These are phyloP conservation scores for Botryotinia globosa DNA, from an alignment of 2,329 filamentous ascomycete species.

Conservation along the genomic window DNA sequence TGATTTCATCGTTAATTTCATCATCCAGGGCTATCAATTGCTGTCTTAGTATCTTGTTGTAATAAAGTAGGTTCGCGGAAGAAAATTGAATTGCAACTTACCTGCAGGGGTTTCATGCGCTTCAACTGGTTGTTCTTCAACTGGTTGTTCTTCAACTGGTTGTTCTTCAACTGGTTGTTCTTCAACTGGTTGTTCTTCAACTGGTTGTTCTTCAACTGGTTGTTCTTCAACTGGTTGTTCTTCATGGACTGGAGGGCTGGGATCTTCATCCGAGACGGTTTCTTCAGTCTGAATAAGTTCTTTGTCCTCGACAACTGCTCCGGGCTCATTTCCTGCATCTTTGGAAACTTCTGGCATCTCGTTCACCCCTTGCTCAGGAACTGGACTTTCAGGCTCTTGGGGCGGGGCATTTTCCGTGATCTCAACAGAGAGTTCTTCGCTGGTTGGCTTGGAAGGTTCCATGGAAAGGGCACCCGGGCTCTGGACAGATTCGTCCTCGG, in stretches of 20 bases:
- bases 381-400: not conserved
- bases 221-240: not conserved
- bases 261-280: not conserved
- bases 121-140: not conserved
- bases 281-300: not conserved
- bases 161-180: too few species aligned
- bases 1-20: not conserved
- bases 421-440: not conserved
- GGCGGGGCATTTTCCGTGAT: not conserved
- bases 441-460: not conserved
- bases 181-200: too few species aligned
- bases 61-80: not conserved
- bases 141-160: too few species aligned
- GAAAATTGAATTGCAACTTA: not conserved
- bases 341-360: not conserved
- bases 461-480: not conserved
- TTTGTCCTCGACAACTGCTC: not conserved
- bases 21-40: not conserved
- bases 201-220: too few species aligned
- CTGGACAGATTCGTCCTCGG: not conserved
- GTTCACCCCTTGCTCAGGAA: not conserved
- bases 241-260: too few species aligned
- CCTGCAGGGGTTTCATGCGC: not conserved
- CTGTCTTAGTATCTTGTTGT: not conserved
- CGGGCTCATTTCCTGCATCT: not conserved